These are phyloP conservation scores for Escovopsis sp. DNA, from an alignment of 2,329 filamentous ascomycete genomes.

Conservation along the genomic window DNA sequence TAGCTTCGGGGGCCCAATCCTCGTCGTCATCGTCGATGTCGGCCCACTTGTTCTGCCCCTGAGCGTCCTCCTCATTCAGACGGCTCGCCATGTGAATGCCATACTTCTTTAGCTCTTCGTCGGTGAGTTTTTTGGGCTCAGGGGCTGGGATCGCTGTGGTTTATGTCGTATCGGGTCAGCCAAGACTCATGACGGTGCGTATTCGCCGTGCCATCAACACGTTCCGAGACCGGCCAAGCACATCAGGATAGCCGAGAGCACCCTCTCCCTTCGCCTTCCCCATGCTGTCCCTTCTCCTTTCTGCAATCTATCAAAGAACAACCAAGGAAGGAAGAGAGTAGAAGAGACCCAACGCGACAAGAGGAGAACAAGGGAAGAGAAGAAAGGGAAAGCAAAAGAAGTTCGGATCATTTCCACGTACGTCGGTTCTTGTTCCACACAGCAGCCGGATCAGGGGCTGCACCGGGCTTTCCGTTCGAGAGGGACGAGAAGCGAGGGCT, in stretches of 20 bases:
- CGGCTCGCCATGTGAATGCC: constrained; percentile 74
- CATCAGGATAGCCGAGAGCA: too few species aligned
- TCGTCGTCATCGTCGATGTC: constrained; percentile 84
- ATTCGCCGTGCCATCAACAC: too few species aligned
- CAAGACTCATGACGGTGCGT: too few species aligned
- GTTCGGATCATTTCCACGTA: constrained; percentile 37
- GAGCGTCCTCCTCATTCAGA: constrained; percentile 57
- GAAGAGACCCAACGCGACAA: too few species aligned
- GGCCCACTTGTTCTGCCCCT: constrained; percentile 72
- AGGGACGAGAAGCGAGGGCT: constrained; percentile 24
- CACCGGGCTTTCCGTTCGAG: constrained; percentile 40
- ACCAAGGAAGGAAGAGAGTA: too few species aligned
- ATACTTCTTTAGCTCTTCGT: constrained; percentile 75
- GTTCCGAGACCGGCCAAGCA: too few species aligned
- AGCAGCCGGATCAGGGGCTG: constrained; percentile 53
- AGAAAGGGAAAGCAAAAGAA: too few species aligned
- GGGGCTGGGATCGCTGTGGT: constrained; percentile 42
- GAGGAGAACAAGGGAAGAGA: too few species aligned
- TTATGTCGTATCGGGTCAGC: neutral
- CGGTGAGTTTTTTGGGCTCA: constrained; percentile 68
- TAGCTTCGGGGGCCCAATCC: constrained; percentile 71
- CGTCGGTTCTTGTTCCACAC: constrained; percentile 87
- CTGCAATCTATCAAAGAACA: too few species aligned
- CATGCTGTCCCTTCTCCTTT: too few species aligned
- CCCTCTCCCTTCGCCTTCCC: too few species aligned